Evolutionary conservation across 345 rosid species (phyloP), one percentile per base, ranked within the genome.

Genomic region (Lumnitzera racemosa): DNA sequence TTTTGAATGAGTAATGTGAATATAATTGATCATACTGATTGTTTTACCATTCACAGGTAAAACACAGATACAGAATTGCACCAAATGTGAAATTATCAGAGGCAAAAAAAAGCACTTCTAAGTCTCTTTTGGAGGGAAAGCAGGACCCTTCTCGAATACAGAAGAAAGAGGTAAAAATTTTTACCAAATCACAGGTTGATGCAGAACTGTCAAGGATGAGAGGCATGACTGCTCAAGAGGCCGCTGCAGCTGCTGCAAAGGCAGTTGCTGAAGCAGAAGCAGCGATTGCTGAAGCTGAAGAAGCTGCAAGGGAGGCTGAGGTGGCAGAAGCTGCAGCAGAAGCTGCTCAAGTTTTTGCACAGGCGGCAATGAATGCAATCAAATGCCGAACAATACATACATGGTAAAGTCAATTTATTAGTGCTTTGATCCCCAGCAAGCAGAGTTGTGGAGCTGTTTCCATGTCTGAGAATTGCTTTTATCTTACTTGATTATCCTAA

Each of bases 251-350:
- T 43, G 96, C 99, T 58, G 96, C 97, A 67, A 81, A 74, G 74
- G 96, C 97, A 68, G 84, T 94, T 69, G 96, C 91, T 66, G 97
- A 88, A 72, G 99, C 99, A 36, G 99, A 94, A 70, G 79, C 77
- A 68, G 97, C 99, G 12, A 84, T 86, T 54, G 82, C 95, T 47
- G 99, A 87, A 76, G 99, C 99, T 74, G 97, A 84, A 80, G 82
- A 75, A 75, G 99, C 97, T 53, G 96, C 97, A 65, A 84, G 86
- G 81, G 89, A 87, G 74, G 99, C 99, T 50, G 99, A 84, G 55
- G 82, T 74, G 61, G 97, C 96, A 49, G 99, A 94, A 76, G 97
- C 91, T 7, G 96, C 87, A 84, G 99, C 99, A 3, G 99, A 89
- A 71, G 97, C 99, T 47, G 91, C 97, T 15, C 86, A 82, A 64